Evolutionary conservation across 129 eudicot genomes (phyloP).

Genomic region (Saussurea involucrata): DNA sequence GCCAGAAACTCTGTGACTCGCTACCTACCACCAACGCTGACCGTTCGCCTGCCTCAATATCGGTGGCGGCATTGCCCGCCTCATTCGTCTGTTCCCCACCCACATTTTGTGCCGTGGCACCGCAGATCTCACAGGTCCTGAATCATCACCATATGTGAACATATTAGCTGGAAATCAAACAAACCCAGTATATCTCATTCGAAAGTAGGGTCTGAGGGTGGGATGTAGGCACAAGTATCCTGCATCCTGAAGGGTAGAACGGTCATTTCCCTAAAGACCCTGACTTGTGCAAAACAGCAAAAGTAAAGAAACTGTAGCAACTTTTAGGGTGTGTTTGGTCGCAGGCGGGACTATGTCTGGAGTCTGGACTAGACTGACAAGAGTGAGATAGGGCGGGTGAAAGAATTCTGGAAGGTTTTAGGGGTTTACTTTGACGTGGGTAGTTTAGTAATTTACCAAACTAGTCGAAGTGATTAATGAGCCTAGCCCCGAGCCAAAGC

Average conservation of each 20-base stretch:
- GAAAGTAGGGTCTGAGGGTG: neutral
- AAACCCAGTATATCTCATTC: neutral
- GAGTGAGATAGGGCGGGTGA: neutral
- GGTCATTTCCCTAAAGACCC: neutral
- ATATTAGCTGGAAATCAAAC: neutral
- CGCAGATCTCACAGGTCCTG: constrained; percentile 75
- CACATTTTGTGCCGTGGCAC: constrained; percentile 51
- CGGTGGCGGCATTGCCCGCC: constrained; percentile 17
- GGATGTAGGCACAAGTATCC: neutral
- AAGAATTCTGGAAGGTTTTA: neutral
- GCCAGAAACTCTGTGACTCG: constrained; percentile 46
- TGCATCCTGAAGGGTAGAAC: neutral
- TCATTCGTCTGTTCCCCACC: constrained; percentile 46
- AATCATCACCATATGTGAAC: neutral
- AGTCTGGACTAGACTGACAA: too few species aligned
- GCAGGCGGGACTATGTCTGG: too few species aligned
- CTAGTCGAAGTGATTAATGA: too few species aligned
- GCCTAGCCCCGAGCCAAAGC: too few species aligned
- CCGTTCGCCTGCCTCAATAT: constrained; percentile 23
- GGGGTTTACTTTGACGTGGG: neutral
- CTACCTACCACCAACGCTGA: constrained; percentile 22
- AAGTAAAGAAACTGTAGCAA: neutral
- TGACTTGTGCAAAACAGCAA: neutral
- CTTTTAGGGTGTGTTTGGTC: neutral
- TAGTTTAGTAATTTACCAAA: neutral